Evolutionary conservation across 2,329 filamentous ascomycete genomes (phyloP), one percentile per base, ranked within the genome.

Genomic region (Fusarium illudens): DNA sequence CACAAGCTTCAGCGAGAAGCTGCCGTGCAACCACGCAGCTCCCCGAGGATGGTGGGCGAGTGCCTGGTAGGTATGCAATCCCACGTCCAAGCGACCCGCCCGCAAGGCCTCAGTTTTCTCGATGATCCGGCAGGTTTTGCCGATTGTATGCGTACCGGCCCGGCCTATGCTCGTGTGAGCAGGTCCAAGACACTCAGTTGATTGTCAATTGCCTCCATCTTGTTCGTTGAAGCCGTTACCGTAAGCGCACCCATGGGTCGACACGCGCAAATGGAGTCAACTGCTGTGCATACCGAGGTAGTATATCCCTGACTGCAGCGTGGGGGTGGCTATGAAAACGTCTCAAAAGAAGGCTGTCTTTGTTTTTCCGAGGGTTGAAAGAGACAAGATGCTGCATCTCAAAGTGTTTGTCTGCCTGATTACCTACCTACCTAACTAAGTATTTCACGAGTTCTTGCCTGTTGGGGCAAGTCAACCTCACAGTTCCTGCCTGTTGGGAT

Each of bases 81-180:
- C 56, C 34, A 61, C 37, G 56, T 34, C 52, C 32, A 46, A 33
- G 25, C 29, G 19, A 52, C 19, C 33, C 37, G 54, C 53, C 50
- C 39, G 44, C 37, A 39, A 13, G 37, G 34, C 20, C 51, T 39
- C 34, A 62, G 36, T 50, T 42, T 44, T 15, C 56, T 11, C 29
- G n/a, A 50, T 36, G 29, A 19, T 49, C 53, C 30, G 19, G 44
- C 37, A 42, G 34, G 17, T 59, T 36, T 33, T 53, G 42, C 55
- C 54, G 58, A 32, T 6, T 11, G 22, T 58, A 64, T 61, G 66
- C 62, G 55, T 61, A 53, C 51, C 67, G 59, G 67, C 20, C 67
- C 55, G 67, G 62, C 15, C 27, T 8, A 46, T 30, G 29, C 34
- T 56, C 39, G 53, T 57, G 34, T 30, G 39, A 33, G 39, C 30